Evolutionary conservation across 148 eudicot species (phyloP).

Genomic region (Camellia granthamiana): DNA sequence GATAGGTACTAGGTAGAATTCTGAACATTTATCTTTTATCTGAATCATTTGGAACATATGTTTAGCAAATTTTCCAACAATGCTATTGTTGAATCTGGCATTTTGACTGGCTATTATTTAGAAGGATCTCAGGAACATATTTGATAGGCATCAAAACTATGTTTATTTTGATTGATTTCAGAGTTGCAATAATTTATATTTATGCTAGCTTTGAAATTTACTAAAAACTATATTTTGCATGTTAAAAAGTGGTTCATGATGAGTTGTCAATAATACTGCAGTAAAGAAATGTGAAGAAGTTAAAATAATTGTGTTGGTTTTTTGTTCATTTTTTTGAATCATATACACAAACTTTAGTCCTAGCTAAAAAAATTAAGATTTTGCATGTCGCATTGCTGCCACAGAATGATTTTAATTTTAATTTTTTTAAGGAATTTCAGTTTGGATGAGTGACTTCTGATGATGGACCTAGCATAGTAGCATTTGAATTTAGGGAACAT

Average conservation of each 20-base stretch:
- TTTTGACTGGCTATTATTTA: background rate
- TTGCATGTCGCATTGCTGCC: background rate
- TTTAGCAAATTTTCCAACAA: background rate
- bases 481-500: constrained; percentile 4
- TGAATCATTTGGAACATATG: background rate
- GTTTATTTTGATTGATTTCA: background rate
- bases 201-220: background rate
- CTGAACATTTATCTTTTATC: background rate
- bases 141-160: background rate
- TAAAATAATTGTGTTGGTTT: background rate
- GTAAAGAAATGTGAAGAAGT: background rate
- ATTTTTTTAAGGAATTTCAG: background rate
- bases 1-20: background rate
- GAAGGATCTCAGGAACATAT: background rate
- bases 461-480: constrained; percentile 2
- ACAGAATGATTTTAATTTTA: background rate
- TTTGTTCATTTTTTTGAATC: background rate
- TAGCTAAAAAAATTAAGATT: background rate
- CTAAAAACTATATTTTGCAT: background rate
- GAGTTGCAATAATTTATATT: background rate
- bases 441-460: constrained; percentile 1
- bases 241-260: background rate
- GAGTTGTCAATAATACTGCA: background rate
- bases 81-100: background rate
- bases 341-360: background rate